Conservation (phyloP, 192 early-diverging fungal species). For the Entophlyctis luteolus region DNA sequence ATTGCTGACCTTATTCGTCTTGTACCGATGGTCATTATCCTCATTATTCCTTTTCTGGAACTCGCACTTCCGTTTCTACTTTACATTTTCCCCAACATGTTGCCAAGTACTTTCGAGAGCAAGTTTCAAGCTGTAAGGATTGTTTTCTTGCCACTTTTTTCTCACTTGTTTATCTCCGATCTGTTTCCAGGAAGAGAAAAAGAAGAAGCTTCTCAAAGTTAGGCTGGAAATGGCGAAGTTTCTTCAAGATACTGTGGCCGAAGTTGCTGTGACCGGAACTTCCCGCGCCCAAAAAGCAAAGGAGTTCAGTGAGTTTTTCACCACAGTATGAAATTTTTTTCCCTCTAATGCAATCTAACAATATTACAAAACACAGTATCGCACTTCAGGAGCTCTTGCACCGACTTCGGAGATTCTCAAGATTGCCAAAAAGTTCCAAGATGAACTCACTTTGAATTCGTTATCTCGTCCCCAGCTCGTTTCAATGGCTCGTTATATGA, state of each 20-base stretch:
- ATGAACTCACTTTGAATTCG: constrained; percentile 89
- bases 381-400: constrained; percentile 75
- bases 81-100: constrained; percentile 93
- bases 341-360: constrained; percentile 9
- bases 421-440: constrained; percentile 85
- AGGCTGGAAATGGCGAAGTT: constrained; percentile 93
- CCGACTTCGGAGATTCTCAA: constrained; percentile 77
- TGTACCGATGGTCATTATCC: constrained; percentile 86
- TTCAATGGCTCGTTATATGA: constrained; percentile 93
- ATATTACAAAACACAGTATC: constrained; percentile 52
- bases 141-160: constrained; percentile 6
- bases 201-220: constrained; percentile 83
- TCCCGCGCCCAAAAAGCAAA: constrained; percentile 51
- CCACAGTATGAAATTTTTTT: constrained; percentile 54
- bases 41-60: constrained; percentile 93
- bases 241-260: constrained; percentile 90
- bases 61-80: constrained; percentile 86
- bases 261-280: constrained; percentile 65
- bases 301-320: constrained; percentile 72
- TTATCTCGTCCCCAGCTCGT: constrained; percentile 91
- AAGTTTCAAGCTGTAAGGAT: constrained; percentile 68
- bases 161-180: neutral
- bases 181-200: constrained; percentile 80
- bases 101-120: constrained; percentile 93
- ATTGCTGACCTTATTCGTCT: constrained; percentile 80